phyloP scores from a whole-genome alignment of 148 eudicot species.

The Agrostemma githago region DNA sequence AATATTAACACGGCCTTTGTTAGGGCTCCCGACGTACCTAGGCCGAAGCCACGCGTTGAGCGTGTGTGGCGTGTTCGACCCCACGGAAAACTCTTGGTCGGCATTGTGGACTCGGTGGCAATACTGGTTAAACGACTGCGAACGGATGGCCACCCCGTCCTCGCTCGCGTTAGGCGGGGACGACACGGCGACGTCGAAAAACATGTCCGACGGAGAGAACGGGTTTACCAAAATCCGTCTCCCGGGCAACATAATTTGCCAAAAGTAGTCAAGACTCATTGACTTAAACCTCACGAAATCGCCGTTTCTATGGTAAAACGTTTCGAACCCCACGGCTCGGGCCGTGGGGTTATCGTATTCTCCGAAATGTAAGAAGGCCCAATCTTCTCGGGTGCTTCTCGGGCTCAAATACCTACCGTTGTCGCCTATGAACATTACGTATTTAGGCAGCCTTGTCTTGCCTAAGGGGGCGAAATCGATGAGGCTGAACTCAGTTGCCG shows the following conservation, averaged over 20 bases:
- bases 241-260: not conserved
- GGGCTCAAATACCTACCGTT: not conserved
- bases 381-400: not conserved
- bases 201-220: not conserved
- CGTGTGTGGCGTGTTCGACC: not conserved
- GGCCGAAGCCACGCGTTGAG: not conserved
- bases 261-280: not conserved
- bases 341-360: not conserved
- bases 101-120: not conserved
- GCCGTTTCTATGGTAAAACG: not conserved
- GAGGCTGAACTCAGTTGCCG: not conserved
- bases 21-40: not conserved
- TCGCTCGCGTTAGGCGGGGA: not conserved
- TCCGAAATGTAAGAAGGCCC: not conserved
- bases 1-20: not conserved
- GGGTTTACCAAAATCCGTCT: too few relatives aligned
- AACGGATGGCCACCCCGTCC: not conserved
- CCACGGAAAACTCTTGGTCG: not conserved
- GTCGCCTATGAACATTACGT: not conserved
- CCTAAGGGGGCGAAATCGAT: not conserved
- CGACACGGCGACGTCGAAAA: not conserved
- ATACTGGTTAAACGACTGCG: not conserved
- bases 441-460: not conserved
- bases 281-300: not conserved
- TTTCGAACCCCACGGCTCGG: not conserved